Evolutionary conservation across 108 stramenopile species (phyloP), one percentile per base, ranked within the genome.

Genomic region (Conticribra guillardii): DNA sequence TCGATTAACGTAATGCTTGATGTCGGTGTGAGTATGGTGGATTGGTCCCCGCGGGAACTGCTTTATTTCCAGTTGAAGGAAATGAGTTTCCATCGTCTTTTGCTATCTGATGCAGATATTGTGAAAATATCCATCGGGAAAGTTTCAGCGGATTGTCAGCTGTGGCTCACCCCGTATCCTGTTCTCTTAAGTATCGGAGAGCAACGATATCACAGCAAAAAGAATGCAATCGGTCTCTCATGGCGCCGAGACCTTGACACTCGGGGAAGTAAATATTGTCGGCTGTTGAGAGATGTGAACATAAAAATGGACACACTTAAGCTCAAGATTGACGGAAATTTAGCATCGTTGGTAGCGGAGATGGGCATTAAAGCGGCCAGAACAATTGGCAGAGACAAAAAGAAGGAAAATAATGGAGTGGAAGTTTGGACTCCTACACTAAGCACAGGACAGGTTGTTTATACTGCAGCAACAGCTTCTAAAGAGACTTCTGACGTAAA

Each of bases 151-250:
- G 84, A 89, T 59, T 87, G 85, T 60, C 82, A 85, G 59, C 78
- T 89, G 9, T 89, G 86, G 89, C 73, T 87, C 1, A 85, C 89
- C 8, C 84, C 82, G 9, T 89, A 84, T 63, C 89, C 89, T 14
- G 79, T 82, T 30, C 58, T 87, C n/a, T 50, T 89, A 28, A 80
- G 79, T 27, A 65, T 89, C 66, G 84, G 85, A n/a, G 21, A 28
- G 47, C 16, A 9, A 60, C 18, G 50, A 30, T 17, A 54, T n/a
- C n/a, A n/a, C 21, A 65, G 41, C 24, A 28, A 50, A n/a, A 41
- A 68, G 14, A 18, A 76, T 49, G 74, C 66, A 2, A 3, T 76
- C 15, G 27, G 28, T 33, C 2, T 69, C 14, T n/a, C 45, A 18
- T 60, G 45, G 55, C 2, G 30, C 4, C 3, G 49, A 28, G 67